Percentiles rank a stretch among this genome's conserved stretches.
These are phyloP conservation scores for Phycomyces nitens DNA, from an alignment of 192 early-diverging fungal species.

Conservation along the genomic window DNA sequence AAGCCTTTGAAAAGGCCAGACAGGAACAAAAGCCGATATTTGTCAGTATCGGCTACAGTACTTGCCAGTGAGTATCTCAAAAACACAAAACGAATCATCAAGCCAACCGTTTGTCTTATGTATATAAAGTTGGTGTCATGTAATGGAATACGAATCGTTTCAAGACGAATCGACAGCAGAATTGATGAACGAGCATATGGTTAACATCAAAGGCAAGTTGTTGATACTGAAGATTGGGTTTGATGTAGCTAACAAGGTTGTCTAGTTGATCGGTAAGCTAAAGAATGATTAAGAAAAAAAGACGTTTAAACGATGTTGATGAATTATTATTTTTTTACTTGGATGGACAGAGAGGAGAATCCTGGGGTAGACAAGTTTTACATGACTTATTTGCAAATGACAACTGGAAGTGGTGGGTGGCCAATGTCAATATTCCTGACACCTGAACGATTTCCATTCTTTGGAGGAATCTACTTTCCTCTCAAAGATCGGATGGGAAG, in stretches of 20 bases:
- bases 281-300: too few species aligned
- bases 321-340: too few species aligned
- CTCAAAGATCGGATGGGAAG: slow-evolving; percentile 36
- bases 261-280: too few species aligned
- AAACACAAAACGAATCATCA: neutral
- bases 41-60: slow-evolving; percentile 63
- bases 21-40: slow-evolving; percentile 59
- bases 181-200: slow-evolving; percentile 58
- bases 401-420: slow-evolving; percentile 65
- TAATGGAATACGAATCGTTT: slow-evolving; percentile 67
- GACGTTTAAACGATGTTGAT: too few species aligned
- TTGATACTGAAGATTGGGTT: too few species aligned
- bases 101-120: too few species aligned
- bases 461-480: slow-evolving; percentile 47
- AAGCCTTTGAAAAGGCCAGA: slow-evolving; percentile 53
- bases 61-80: slow-evolving; percentile 48
- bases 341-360: slow-evolving; percentile 45
- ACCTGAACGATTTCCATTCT: slow-evolving; percentile 43
- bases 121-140: slow-evolving; percentile 63
- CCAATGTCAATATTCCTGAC: slow-evolving; percentile 66
- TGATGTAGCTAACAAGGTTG: too few species aligned
- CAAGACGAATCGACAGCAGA: slow-evolving; percentile 51
- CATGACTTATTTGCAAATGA: slow-evolving; percentile 60
- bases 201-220: slow-evolving; percentile 42
- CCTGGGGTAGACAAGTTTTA: slow-evolving; percentile 64